Base-by-base conservation (phyloP, 164 flowering plant genomes). In the Kalanchoe fedtschenkoi region DNA sequence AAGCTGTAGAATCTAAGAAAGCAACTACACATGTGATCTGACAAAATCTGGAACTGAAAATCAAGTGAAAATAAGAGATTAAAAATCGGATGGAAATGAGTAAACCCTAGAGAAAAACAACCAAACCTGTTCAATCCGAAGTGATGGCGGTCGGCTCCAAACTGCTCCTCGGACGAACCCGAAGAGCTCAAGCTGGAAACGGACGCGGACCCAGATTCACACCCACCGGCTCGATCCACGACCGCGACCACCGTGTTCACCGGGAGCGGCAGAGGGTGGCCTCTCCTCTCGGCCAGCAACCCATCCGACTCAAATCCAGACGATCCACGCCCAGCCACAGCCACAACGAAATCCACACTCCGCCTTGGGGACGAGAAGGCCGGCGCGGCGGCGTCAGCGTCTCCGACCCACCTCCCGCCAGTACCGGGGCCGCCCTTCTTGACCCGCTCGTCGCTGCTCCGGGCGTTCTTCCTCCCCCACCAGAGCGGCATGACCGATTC, bases 141-240 rank as follows among this genome's bases (percentile, higher is more conserved):
- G 39, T 15, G 76, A 62, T 1, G 72, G 34, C 41, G 38, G 16
- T 58, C 41, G 24, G 38, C 41, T 6, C 30, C 30, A 51, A 51
- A 51, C 7, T 58, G 74, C 38, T 87, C 91, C 6, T 84, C 92
- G 19, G 82, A 87, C 10, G 95, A 92, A 34, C 86, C 91, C 51
- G 86, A 85, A 1, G 96, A 92, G 73, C 91, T 81, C 17, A 75
- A 79, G 64, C 97, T 87, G 0, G 95, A 86, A 65, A 77, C 78
- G 0, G 86, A 86, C 30, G 47, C 79, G 43, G 92, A 87, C 35
- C 82, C 87, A 56, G 77, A 79, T 44, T 75, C 85, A 22, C 55
- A 47, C 21, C 53, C 80, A 58, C 63, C 81, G 68, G 76, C 85
- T 35, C 34, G 66, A 6, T 51, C 74, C 44, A 69, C 46, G 46